phyloP scores from a whole-genome alignment of 2,329 filamentous ascomycete genomes.

The Rhinocladiella mackenziei region DNA sequence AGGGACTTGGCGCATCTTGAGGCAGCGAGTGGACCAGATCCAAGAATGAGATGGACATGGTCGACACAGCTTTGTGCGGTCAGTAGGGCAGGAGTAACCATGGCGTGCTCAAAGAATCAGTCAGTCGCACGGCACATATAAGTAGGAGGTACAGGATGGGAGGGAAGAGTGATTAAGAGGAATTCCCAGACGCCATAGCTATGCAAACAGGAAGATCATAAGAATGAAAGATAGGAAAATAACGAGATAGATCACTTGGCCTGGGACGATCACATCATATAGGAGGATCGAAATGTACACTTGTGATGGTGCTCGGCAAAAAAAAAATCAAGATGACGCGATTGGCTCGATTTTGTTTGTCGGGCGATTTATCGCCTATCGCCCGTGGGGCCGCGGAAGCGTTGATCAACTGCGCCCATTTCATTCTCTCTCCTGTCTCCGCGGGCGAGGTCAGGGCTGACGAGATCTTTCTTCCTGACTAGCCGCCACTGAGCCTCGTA shows the following conservation, averaged over 20 bases:
- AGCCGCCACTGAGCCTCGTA: too few relatives aligned
- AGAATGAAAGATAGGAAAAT: conserved; percentile 11
- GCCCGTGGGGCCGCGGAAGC: conserved; percentile 21
- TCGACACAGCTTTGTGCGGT: conserved; percentile 39
- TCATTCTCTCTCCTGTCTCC: background rate
- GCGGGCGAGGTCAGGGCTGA: too few relatives aligned
- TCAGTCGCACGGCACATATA: background rate
- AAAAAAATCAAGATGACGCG: conserved; percentile 18
- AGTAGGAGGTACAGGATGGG: background rate
- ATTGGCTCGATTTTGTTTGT: conserved; percentile 10
- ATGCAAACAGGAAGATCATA: conserved; percentile 16
- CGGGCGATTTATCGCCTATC: conserved; percentile 24
- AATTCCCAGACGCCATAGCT: conserved; percentile 18
- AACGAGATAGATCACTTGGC: conserved; percentile 10
- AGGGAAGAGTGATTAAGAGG: background rate
- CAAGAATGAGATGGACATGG: conserved; percentile 71
- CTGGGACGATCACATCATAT: conserved; percentile 9
- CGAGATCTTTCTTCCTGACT: background rate
- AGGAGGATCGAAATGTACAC: background rate
- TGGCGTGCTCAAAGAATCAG: conserved; percentile 1
- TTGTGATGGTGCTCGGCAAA: background rate
- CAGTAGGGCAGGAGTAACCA: conserved; percentile 33
- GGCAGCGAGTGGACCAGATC: conserved; percentile 81
- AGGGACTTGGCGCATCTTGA: conserved; percentile 76
- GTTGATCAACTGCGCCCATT: too few relatives aligned